A percentile compares a stretch with the other conserved stretches of the same genome.
These are phyloP conservation scores for Coemansia sp. DNA, from an alignment of 192 early-diverging fungal genomes.

Conservation along the genomic window DNA sequence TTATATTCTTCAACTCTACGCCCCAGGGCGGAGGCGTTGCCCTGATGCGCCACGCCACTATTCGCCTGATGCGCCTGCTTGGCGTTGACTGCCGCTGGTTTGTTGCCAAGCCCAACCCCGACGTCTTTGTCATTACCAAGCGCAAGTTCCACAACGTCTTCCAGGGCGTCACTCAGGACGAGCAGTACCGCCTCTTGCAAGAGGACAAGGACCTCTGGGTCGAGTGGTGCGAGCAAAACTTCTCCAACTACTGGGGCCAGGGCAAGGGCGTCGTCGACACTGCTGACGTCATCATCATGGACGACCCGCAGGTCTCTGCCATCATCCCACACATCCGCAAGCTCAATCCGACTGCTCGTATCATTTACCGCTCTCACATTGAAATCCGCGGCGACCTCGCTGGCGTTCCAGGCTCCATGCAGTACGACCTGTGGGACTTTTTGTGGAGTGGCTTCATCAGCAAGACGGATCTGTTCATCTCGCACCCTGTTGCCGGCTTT, in stretches of 20 bases:
- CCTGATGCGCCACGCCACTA: constrained; percentile 81
- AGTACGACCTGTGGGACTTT: constrained; percentile 75
- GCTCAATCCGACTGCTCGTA: constrained; percentile 63
- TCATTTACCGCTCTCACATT: constrained; percentile 84
- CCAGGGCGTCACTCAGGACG: constrained; percentile 73
- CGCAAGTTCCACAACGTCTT: constrained; percentile 86
- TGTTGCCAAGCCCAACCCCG: constrained; percentile 79
- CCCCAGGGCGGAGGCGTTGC: constrained; percentile 86
- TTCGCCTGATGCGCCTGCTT: constrained; percentile 68
- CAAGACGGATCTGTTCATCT: constrained; percentile 74
- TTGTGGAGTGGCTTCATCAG: constrained; percentile 68
- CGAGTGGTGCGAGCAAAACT: constrained; percentile 69
- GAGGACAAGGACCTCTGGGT: constrained; percentile 66
- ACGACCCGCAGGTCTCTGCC: constrained; percentile 80
- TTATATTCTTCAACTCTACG: constrained; percentile 79
- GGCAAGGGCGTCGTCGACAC: constrained; percentile 63
- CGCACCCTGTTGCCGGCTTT: constrained; percentile 74
- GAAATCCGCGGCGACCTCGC: constrained; percentile 78
- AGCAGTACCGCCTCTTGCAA: constrained; percentile 46
- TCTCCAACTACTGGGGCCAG: constrained; percentile 70
- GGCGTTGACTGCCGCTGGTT: constrained; percentile 72
- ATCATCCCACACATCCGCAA: constrained; percentile 77
- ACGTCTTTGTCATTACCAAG: constrained; percentile 86
- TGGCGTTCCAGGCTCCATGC: constrained; percentile 59
- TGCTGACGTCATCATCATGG: constrained; percentile 84